Base-by-base conservation (phyloP, 2,329 filamentous ascomycete species). In the Mycosphaerella arachidis region DNA sequence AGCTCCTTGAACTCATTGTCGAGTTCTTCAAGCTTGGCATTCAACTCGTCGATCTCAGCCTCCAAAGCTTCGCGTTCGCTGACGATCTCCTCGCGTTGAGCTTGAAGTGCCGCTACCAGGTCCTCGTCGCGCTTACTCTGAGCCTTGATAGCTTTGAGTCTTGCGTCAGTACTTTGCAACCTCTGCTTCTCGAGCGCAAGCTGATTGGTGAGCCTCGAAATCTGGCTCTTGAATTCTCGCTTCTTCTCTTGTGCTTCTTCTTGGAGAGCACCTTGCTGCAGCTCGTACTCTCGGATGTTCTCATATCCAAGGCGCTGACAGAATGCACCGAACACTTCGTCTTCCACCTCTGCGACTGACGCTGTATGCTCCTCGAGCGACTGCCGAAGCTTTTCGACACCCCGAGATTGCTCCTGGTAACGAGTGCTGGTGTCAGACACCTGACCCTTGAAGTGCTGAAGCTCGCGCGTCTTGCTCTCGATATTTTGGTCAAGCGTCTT, bases 261-360 rank as follows among this genome's bases (percentile, higher is more conserved):
- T 74, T 97, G 92, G 53, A 96, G 79, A 46, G 89, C 92, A 53
- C 94, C 93, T 76, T 97, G 94, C 67, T 95, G 92, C 29, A 89
- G 89, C 73, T 97, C 92, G 70, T 97, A 99, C 59, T 91, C 90
- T 60, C 93, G 90, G 65, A 99, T 95, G 69, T 95, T 88, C 59
- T 85, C 82, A 73, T 96, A 97, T 0, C 92, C 91, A 20, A 97
- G 85, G 57, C 90, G 86, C 68, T 86, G 84, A 77, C 94, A 99
- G 77, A 99, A 99, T 45, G 82, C 81, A 24, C 82, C 82, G 74
- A 97, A 99, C 31, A 99, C 83, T 67, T 92, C 84, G 72, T 99
- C 94, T 72, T 97, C 92, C 18, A 96, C 90, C 57, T 85, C 82
- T 48, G 88, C 84, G 62, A 97, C 90, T 1, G 89, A 85, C 29